Evolutionary conservation across 371 early-diverging fungal species (phyloP).

Genomic region (Apophysomyces variabilis): DNA sequence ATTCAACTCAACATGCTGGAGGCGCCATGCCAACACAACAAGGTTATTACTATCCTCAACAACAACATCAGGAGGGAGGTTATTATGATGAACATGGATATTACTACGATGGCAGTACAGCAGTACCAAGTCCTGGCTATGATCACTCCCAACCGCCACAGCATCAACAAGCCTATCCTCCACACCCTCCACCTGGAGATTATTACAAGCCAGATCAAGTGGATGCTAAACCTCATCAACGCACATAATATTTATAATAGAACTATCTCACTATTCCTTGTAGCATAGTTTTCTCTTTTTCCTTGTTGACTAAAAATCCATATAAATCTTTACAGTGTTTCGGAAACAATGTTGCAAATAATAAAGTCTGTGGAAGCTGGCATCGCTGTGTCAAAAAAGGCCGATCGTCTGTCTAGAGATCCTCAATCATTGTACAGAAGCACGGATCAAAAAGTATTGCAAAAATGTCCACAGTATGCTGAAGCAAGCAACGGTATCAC

Average conservation of each 20-base stretch:
- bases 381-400: no score
- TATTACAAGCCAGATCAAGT: slow-evolving; percentile 7
- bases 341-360: no score
- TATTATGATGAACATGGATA: slow-evolving; percentile 41
- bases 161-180: neutral
- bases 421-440: no score
- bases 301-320: no score
- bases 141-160: slow-evolving; percentile 1
- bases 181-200: slow-evolving; percentile 1
- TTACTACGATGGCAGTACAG: slow-evolving; percentile 35
- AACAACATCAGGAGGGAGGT: slow-evolving; percentile 22
- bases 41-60: slow-evolving; percentile 36
- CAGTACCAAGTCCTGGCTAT: slow-evolving; percentile 12
- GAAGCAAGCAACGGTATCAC: no score
- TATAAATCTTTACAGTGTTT: no score
- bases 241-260: neutral
- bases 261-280: no score
- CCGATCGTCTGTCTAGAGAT: no score
- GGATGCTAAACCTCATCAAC: slow-evolving; percentile 6
- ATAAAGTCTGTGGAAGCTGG: no score
- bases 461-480: no score
- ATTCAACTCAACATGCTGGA: slow-evolving; percentile 21
- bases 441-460: no score
- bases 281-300: no score
- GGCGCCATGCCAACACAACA: slow-evolving; percentile 13